Conservation (phyloP, 106 monocot species). For the Chionographis japonica region DNA sequence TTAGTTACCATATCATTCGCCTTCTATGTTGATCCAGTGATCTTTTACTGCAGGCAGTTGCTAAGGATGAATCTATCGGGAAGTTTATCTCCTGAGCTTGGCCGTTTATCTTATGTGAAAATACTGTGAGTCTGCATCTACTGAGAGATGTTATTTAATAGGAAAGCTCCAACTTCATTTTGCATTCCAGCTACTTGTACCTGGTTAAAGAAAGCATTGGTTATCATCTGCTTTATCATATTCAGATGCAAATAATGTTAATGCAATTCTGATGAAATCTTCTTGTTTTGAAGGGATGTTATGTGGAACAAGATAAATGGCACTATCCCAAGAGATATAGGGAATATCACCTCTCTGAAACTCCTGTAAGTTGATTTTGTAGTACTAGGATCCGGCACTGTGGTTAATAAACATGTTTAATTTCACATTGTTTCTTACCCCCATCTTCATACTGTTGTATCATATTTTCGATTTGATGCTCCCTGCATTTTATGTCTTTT, state of each 20-base stretch:
- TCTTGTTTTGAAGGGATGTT: conserved; percentile 72
- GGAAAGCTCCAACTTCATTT: neutral
- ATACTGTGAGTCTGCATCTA: conserved; percentile 67
- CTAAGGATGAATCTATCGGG: conserved; percentile 81
- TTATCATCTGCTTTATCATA: neutral
- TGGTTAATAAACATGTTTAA: conserved; percentile 1
- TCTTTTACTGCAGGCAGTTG: conserved; percentile 55
- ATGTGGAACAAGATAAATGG: conserved; percentile 97
- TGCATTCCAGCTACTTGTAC: neutral
- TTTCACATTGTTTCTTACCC: neutral
- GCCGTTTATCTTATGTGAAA: conserved; percentile 58
- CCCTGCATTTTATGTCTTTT: neutral
- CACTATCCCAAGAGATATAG: conserved; percentile 92
- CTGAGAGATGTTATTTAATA: neutral
- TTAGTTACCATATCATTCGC: too few species aligned
- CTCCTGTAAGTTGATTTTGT: conserved; percentile 78
- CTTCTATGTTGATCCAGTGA: neutral
- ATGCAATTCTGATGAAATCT: neutral
- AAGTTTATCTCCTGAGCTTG: conserved; percentile 82
- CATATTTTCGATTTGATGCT: neutral
- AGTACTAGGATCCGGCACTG: neutral
- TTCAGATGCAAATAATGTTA: neutral
- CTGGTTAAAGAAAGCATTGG: neutral
- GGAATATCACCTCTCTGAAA: conserved; percentile 68
- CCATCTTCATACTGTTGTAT: neutral